Conservation (phyloP, 2,329 filamentous ascomycete species). For the Penicillium rolfsii region DNA sequence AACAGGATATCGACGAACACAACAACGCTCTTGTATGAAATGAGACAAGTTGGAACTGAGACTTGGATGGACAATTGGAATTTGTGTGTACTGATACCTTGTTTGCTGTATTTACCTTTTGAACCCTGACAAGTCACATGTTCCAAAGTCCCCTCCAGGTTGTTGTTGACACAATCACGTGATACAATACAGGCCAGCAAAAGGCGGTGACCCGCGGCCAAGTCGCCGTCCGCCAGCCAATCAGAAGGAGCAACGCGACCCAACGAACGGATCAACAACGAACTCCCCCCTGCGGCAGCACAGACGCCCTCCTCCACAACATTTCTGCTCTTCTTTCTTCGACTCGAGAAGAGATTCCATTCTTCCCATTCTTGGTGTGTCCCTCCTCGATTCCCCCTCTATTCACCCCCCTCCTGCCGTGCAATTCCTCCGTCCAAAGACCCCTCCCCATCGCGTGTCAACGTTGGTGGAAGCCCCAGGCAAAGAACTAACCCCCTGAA, state of each 20-base stretch:
- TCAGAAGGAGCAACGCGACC: slow-evolving; percentile 41
- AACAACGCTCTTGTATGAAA: too few relatives aligned
- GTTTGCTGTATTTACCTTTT: too few relatives aligned
- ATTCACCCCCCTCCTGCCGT: background rate
- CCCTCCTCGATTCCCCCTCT: slow-evolving; percentile 19
- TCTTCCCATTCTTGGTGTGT: slow-evolving; percentile 30
- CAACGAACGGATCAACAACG: slow-evolving; percentile 42
- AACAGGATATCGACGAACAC: too few relatives aligned
- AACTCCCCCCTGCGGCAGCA: slow-evolving; percentile 37
- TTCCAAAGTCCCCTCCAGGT: background rate
- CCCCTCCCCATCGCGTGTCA: slow-evolving; percentile 20
- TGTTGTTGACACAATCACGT: slow-evolving; percentile 12
- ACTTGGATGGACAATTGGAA: too few relatives aligned
- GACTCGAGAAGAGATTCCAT: slow-evolving; percentile 27
- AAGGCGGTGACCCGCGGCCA: slow-evolving; percentile 24
- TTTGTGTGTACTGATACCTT: background rate
- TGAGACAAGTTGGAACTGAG: too few relatives aligned
- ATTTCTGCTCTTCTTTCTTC: slow-evolving; percentile 46
- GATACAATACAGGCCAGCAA: slow-evolving; percentile 21
- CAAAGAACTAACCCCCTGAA: slow-evolving; percentile 26
- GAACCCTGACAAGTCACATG: background rate
- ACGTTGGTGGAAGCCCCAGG: background rate
- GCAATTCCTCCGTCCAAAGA: slow-evolving; percentile 5
- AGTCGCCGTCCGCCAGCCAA: slow-evolving; percentile 27
- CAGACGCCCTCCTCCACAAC: slow-evolving; percentile 53